A percentile compares a stretch with the other conserved stretches of the same genome.
These are phyloP conservation scores for Epipyxis sp. DNA, from an alignment of 108 stramenopile species.

Conservation along the genomic window DNA sequence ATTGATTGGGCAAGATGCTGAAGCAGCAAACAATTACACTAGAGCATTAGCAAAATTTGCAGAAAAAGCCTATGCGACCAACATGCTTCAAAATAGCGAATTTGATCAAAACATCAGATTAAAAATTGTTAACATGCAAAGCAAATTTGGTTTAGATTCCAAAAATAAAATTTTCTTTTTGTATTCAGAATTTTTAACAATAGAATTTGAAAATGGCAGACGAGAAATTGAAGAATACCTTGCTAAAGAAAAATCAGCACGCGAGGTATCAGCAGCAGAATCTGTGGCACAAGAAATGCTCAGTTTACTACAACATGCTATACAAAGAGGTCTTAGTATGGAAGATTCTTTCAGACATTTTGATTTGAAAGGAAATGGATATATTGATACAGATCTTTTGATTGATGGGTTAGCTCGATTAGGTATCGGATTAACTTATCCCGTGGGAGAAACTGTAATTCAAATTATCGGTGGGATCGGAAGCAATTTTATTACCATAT, in stretches of 20 bases:
- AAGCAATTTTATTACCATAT: not conserved
- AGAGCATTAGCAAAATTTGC: conserved; percentile 7
- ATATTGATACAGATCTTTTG: conserved; percentile 5
- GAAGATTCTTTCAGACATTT: conserved; percentile 24
- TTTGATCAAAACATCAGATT: not conserved
- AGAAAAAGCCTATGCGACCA: conserved; percentile 13
- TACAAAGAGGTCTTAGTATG: not conserved
- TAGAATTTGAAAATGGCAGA: conserved; percentile 2
- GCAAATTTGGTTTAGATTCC: conserved; percentile 4
- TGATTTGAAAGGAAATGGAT: conserved; percentile 7
- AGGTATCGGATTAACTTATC: conserved; percentile 30
- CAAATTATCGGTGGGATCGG: conserved; percentile 17
- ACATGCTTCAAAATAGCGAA: not conserved
- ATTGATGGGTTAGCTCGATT: conserved; percentile 19
- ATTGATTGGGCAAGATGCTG: not conserved
- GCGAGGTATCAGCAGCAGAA: conserved; percentile 8
- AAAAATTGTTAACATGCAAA: not conserved
- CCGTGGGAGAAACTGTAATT: conserved; percentile 23
- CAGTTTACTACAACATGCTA: not conserved
- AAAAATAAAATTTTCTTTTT: conserved; percentile 6
- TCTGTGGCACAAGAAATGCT: not conserved
- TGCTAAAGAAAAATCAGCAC: not conserved
- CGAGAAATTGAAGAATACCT: not conserved
- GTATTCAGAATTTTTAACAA: not conserved
- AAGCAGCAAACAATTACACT: not conserved